Percentiles rank a stretch among this genome's conserved stretches.
phyloP scores from a whole-genome alignment of 495 filamentous ascomycete genomes.

The Podospora fimiseda region DNA sequence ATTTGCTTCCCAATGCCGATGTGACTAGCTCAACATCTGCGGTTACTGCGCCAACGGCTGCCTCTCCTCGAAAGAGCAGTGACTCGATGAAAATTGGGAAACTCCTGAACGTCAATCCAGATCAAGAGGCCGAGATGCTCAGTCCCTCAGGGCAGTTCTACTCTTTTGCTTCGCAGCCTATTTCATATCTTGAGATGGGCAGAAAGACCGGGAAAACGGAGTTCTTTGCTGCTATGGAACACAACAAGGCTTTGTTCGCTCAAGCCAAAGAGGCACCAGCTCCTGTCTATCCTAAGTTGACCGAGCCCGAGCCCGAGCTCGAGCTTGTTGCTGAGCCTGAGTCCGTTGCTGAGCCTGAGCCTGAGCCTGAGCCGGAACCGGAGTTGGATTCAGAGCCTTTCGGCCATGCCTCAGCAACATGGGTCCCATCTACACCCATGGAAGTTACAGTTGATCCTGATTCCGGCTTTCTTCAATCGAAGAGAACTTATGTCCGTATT shows the following conservation, averaged over 20 bases:
- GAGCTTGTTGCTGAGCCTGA: background rate
- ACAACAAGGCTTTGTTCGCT: constrained; percentile 20
- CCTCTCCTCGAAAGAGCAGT: background rate
- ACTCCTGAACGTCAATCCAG: background rate
- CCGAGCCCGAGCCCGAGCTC: background rate
- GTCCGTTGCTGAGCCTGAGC: background rate
- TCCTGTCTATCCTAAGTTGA: background rate
- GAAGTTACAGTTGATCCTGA: too few relatives aligned
- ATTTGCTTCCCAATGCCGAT: too few relatives aligned
- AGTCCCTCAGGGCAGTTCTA: constrained; percentile 34
- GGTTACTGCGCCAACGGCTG: background rate
- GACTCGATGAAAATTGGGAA: too few relatives aligned
- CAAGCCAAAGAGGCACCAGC: background rate
- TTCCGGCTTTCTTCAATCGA: background rate
- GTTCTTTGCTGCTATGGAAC: constrained; percentile 35
- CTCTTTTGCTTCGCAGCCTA: background rate
- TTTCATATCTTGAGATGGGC: too few relatives aligned
- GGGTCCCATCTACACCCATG: too few relatives aligned
- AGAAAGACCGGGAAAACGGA: constrained; percentile 32
- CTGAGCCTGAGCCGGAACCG: background rate
- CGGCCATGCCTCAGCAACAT: too few relatives aligned
- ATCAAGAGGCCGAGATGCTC: background rate
- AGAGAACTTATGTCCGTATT: constrained; percentile 25
- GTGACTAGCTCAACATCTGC: background rate
- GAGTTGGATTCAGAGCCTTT: too few relatives aligned